Evolutionary conservation across 805 yeast genomes (phyloP).

Genomic region (Wickerhamiella allomyrinae): DNA sequence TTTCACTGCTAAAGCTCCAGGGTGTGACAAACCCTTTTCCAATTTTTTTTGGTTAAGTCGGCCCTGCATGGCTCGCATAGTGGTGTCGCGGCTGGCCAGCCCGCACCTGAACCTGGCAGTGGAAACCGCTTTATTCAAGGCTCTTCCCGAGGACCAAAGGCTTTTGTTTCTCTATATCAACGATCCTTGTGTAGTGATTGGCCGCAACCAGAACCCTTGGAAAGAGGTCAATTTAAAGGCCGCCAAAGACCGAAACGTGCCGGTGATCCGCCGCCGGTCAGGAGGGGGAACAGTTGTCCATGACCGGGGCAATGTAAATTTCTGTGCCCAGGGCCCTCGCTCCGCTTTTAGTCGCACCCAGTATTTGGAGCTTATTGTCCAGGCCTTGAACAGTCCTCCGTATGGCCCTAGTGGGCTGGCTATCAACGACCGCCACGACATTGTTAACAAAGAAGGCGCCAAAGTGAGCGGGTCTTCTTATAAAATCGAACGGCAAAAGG

Average conservation of each 20-base stretch:
- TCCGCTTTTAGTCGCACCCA: slow-evolving; percentile 44
- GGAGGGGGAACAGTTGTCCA: slow-evolving; percentile 99
- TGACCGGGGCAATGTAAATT: slow-evolving; percentile 78
- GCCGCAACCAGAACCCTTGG: slow-evolving; percentile 94
- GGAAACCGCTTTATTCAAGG: slow-evolving; percentile 62
- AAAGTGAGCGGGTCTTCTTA: slow-evolving; percentile 92
- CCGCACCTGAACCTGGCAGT: slow-evolving; percentile 70
- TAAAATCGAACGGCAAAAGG: slow-evolving; percentile 63
- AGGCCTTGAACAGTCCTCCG: slow-evolving; percentile 25
- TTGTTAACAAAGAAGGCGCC: slow-evolving; percentile 32
- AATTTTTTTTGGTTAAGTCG: not conserved
- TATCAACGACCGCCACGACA: slow-evolving; percentile 71
- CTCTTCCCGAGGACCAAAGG: slow-evolving; percentile 22
- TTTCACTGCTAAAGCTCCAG: no score
- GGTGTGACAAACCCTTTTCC: not conserved
- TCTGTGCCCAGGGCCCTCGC: slow-evolving; percentile 61
- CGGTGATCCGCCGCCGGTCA: slow-evolving; percentile 61
- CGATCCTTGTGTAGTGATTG: slow-evolving; percentile 78
- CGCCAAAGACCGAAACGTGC: slow-evolving; percentile 37
- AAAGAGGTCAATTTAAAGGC: slow-evolving; percentile 57
- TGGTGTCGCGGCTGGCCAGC: slow-evolving; percentile 36
- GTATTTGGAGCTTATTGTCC: slow-evolving; percentile 35
- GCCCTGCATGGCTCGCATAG: not conserved
- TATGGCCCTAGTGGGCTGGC: slow-evolving; percentile 22
- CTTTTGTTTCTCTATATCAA: slow-evolving; percentile 64